Conservation (phyloP, 768 basidiomycete species). For the Lanmaoa pseudosensibilis region DNA sequence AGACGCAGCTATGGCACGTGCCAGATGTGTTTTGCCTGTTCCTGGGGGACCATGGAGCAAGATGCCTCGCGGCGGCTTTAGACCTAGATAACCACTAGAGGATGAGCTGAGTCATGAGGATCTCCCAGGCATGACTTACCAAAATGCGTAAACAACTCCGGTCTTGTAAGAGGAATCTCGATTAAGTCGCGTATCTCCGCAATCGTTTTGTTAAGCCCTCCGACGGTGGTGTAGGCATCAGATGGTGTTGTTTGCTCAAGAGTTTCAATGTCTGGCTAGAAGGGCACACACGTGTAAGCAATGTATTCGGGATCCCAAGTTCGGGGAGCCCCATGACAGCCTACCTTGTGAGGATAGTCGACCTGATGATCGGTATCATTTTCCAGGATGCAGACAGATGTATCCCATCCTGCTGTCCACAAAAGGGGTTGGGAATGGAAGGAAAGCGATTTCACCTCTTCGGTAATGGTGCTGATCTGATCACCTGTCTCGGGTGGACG, state of each 20-base stretch:
- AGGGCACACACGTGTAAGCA: slow-evolving; percentile 14
- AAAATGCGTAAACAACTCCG: slow-evolving; percentile 77
- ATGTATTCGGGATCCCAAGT: slow-evolving; percentile 5
- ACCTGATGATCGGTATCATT: slow-evolving; percentile 28
- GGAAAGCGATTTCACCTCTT: slow-evolving; percentile 45
- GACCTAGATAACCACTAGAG: slow-evolving; percentile 43
- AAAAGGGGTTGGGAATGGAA: slow-evolving; percentile 42
- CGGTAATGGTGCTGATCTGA: slow-evolving; percentile 36
- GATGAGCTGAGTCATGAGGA: slow-evolving; percentile 18
- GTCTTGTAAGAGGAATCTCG: slow-evolving; percentile 82
- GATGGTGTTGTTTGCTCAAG: slow-evolving; percentile 41
- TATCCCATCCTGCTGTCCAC: slow-evolving; percentile 73
- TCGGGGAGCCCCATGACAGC: slow-evolving; percentile 10
- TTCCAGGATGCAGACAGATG: slow-evolving; percentile 46
- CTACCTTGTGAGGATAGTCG: slow-evolving; percentile 36
- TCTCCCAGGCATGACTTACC: slow-evolving; percentile 39
- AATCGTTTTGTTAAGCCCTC: slow-evolving; percentile 88
- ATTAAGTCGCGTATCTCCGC: slow-evolving; percentile 80
- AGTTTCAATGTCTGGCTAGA: slow-evolving; percentile 48
- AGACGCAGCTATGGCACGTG: slow-evolving; percentile 89
- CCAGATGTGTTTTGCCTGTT: slow-evolving; percentile 96
- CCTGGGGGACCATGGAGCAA: slow-evolving; percentile 95
- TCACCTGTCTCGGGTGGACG: slow-evolving; percentile 20
- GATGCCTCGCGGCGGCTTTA: slow-evolving; percentile 96
- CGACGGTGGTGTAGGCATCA: slow-evolving; percentile 79